Evolutionary conservation across 2,329 filamentous ascomycete species (phyloP).

Genomic region (Rhexocercosporidium sp.): DNA sequence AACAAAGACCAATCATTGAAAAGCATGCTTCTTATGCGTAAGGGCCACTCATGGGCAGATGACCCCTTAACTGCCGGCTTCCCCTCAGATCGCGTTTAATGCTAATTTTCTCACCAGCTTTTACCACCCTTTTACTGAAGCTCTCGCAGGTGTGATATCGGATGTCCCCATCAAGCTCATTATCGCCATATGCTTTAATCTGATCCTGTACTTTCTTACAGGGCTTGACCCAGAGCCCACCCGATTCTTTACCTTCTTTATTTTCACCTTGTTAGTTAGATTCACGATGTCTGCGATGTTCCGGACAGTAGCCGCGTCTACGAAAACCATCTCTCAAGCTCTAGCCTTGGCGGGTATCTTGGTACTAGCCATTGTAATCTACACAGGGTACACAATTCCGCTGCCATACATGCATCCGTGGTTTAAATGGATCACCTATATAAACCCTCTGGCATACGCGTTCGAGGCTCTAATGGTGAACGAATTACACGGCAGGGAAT

Average conservation of each 20-base stretch:
- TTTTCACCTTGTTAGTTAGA: conserved; percentile 46
- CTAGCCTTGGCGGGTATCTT: conserved; percentile 64
- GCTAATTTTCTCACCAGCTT: conserved; percentile 46
- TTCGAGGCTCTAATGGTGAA: conserved; percentile 85
- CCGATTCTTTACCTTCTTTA: conserved; percentile 80
- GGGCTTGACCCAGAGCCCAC: conserved; percentile 69
- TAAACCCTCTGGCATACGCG: conserved; percentile 66
- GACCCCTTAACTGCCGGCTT: too few species aligned
- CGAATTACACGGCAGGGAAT: conserved; percentile 81
- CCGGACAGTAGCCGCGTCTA: conserved; percentile 73
- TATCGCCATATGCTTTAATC: conserved; percentile 78
- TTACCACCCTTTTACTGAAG: conserved; percentile 89
- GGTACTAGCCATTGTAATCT: conserved; percentile 41
- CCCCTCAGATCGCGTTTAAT: too few species aligned
- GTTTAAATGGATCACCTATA: conserved; percentile 82
- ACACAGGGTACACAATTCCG: conserved; percentile 49
- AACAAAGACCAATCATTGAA: conserved; percentile 89
- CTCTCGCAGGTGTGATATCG: conserved; percentile 81
- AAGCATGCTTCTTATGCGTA: conserved; percentile 82
- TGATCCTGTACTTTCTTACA: conserved; percentile 85
- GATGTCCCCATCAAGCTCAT: conserved; percentile 83
- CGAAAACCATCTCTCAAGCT: conserved; percentile 71
- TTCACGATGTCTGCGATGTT: conserved; percentile 67
- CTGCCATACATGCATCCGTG: conserved; percentile 71
- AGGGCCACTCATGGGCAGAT: too few species aligned